Evolutionary conservation across 768 basidiomycete genomes (phyloP).

Genomic region (Gautieria morchelliformis): DNA sequence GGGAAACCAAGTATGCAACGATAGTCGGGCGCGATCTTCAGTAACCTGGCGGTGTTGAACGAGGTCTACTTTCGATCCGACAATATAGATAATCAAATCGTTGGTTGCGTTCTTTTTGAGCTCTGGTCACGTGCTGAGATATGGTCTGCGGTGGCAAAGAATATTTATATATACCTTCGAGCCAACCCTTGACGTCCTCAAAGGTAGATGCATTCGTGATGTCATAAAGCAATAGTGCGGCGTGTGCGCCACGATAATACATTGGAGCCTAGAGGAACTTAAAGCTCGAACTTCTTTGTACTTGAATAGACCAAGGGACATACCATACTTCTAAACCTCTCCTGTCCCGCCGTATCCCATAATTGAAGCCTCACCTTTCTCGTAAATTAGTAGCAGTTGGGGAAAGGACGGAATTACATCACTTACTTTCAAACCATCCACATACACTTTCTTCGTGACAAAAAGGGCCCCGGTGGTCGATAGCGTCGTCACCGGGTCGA

Average conservation of each 20-base stretch:
- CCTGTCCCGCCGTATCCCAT: constrained; percentile 93
- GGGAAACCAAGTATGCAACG: constrained; percentile 81
- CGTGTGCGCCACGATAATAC: constrained; percentile 95
- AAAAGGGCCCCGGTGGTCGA: constrained; percentile 92
- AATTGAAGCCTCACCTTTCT: constrained; percentile 42
- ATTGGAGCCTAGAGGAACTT: constrained; percentile 63
- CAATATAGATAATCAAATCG: constrained; percentile 89
- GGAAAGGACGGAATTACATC: background rate
- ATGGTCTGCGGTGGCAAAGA: constrained; percentile 7
- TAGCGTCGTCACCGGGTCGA: constrained; percentile 79
- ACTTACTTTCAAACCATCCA: constrained; percentile 79
- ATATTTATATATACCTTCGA: constrained; percentile 46
- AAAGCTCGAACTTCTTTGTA: constrained; percentile 4
- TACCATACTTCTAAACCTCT: constrained; percentile 86
- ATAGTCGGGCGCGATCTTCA: constrained; percentile 72
- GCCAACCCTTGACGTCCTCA: constrained; percentile 86
- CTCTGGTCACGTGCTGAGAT: constrained; percentile 37
- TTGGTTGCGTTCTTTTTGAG: constrained; percentile 83
- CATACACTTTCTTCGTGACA: constrained; percentile 83
- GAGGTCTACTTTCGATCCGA: constrained; percentile 88
- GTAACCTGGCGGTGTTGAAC: constrained; percentile 64
- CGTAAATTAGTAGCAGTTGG: background rate
- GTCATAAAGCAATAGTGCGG: constrained; percentile 90
- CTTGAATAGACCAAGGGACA: constrained; percentile 15
- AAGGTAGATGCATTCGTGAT: constrained; percentile 85